Base-by-base conservation (phyloP, 2,329 filamentous ascomycete species). In the Penicillium sp. region DNA sequence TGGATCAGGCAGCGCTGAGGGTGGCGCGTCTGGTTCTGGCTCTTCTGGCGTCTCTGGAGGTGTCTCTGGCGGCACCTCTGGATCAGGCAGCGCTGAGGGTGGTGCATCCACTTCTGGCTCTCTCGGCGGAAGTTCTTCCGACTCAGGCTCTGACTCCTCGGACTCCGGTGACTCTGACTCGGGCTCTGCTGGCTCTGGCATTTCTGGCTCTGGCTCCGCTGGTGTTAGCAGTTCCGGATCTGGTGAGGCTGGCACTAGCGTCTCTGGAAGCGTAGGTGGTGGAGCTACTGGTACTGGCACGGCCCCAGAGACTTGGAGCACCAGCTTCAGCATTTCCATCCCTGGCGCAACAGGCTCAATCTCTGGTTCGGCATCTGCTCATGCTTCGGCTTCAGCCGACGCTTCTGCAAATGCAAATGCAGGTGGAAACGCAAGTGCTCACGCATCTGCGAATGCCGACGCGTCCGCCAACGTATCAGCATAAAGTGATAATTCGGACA, bases 101-200 rank as follows among this genome's bases (percentile, higher is more conserved):
- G 47, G 50, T 49, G 41, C 45, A 14, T 59, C 58, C 14, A 55
- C 48, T 5, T 50, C 25, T 54, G 57, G 49, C 15, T 57, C 60
- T 48, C 17, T 28, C n/a, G 53, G 57, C 15, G 60, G 38, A 39
- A 58, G 51, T 56, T 55, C 55, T 58, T 52, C 51, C 48, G 43
- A 47, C 35, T 53, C 54, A 4, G 42, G 43, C 11, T 53, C 56
- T 28, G 57, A 54, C 56, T 54, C 59, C 37, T 15, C 54, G 17
- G 48, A 20, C 38, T 15, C 53, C 31, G 53, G 51, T 49, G 28
- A 42, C 58, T 62, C 60, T 45, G 45, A 38, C 52, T 60, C 57
- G 48, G 60, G 60, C 53, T 57, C 54, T 55, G 31, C 55, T 61
- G 52, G 55, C 47, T 38, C 55, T 58, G 61, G 55, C 37, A 48